Evolutionary conservation across 495 filamentous ascomycete species (phyloP).

Genomic region (Talaromyces liani): DNA sequence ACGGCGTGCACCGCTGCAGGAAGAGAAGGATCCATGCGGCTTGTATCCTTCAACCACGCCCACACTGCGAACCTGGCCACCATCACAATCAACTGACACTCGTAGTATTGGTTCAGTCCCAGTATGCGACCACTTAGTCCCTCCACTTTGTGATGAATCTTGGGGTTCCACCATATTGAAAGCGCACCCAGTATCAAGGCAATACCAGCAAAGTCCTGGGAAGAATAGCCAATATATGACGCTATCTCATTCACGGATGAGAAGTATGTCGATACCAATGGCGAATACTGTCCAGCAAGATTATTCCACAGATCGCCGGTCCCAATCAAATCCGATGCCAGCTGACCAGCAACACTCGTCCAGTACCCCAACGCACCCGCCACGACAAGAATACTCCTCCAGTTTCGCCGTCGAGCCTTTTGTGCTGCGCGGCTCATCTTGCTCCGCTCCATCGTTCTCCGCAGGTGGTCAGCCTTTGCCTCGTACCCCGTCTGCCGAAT

Average conservation of each 20-base stretch:
- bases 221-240: conserved; percentile 15
- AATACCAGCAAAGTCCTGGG: conserved; percentile 25
- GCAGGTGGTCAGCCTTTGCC: conserved; percentile 69
- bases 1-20: conserved; percentile 43
- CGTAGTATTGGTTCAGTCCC: conserved; percentile 62
- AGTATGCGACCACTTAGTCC: conserved; percentile 55
- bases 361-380: conserved; percentile 44
- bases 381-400: conserved; percentile 41
- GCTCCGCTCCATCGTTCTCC: conserved; percentile 63
- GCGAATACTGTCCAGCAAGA: conserved; percentile 10
- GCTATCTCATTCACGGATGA: conserved; percentile 27
- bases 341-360: conserved; percentile 40
- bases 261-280: conserved; percentile 12
- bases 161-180: conserved; percentile 73
- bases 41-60: conserved; percentile 39
- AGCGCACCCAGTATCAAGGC: conserved; percentile 45
- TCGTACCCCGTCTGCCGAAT: conserved; percentile 64
- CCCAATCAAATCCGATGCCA: conserved; percentile 33
- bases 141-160: conserved; percentile 54
- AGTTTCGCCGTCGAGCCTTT: conserved; percentile 34
- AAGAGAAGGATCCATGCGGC: conserved; percentile 29
- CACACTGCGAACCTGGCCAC: conserved; percentile 48
- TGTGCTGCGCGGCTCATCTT: conserved; percentile 36
- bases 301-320: conserved; percentile 15
- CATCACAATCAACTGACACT: conserved; percentile 56